Conservation (phyloP, 305 asterid species). For the Fraxinus sp. region DNA sequence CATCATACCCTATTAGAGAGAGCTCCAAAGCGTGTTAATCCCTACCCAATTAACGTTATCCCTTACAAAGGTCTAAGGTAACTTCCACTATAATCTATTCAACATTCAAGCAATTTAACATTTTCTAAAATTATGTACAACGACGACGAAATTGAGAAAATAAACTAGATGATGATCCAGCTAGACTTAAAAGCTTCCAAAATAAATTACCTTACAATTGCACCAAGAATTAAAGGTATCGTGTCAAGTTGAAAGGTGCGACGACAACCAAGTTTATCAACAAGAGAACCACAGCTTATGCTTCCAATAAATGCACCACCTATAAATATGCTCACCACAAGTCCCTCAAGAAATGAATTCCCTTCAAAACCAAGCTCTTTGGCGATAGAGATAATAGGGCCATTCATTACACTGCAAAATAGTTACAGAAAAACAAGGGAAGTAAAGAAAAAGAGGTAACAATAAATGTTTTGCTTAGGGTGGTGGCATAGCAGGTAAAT, state of each 20-base stretch:
- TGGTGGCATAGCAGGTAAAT: neutral
- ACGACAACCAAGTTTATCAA: slow-evolving; percentile 78
- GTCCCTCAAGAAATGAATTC: slow-evolving; percentile 76
- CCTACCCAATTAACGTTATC: neutral
- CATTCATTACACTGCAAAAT: slow-evolving; percentile 75
- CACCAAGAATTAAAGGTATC: slow-evolving; percentile 79
- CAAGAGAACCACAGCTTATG: slow-evolving; percentile 61
- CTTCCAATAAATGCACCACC: slow-evolving; percentile 89
- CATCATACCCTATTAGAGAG: neutral
- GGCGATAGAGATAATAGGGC: slow-evolving; percentile 78
- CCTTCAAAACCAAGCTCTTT: slow-evolving; percentile 87
- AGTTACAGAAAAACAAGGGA: neutral
- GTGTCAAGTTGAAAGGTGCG: slow-evolving; percentile 73
- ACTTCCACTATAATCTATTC: neutral
- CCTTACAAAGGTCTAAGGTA: neutral
- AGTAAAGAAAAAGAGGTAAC: neutral
- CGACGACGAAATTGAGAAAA: neutral
- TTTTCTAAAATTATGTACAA: neutral
- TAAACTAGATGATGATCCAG: neutral
- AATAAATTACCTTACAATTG: slow-evolving; percentile 55
- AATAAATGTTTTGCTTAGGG: neutral
- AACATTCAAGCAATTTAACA: neutral
- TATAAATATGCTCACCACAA: slow-evolving; percentile 82
- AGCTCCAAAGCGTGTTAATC: neutral
- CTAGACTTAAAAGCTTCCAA: neutral